Evolutionary conservation across 2,329 filamentous ascomycete genomes (phyloP).

Genomic region (Fusarium nanum): DNA sequence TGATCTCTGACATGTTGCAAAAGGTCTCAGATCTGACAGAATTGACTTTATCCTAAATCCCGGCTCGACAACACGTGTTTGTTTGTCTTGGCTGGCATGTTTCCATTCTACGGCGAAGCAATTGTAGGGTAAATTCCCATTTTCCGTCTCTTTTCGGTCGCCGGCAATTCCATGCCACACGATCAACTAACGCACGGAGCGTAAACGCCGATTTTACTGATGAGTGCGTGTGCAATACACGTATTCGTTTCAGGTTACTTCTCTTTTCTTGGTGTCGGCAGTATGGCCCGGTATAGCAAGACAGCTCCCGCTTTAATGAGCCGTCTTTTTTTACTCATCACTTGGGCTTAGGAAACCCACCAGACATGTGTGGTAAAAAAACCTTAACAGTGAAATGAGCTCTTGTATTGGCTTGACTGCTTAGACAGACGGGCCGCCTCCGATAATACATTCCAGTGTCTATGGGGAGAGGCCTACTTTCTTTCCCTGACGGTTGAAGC

Average conservation of each 20-base stretch:
- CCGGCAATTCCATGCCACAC: constrained; percentile 15
- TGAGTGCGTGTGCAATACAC: background rate
- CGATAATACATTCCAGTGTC: constrained; percentile 27
- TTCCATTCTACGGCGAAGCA: constrained; percentile 4
- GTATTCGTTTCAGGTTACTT: constrained; percentile 40
- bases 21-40: constrained; percentile 30
- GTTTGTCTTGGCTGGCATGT: constrained; percentile 15
- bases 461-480: background rate
- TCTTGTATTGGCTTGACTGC: constrained; percentile 14
- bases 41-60: background rate
- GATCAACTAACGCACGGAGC: background rate
- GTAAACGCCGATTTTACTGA: constrained; percentile 7
- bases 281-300: constrained; percentile 10
- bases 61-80: constrained; percentile 30
- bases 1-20: background rate
- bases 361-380: background rate
- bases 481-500: constrained; percentile 28
- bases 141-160: background rate
- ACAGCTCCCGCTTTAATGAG: background rate
- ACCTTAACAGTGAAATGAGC: constrained; percentile 22
- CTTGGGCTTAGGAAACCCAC: background rate
- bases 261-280: constrained; percentile 15
- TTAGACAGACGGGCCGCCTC: constrained; percentile 25
- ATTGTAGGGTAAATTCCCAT: constrained; percentile 10
- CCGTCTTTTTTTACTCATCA: background rate